These are phyloP conservation scores for Gleditsia sinensis DNA, from an alignment of 306 rosid genomes.

Conservation along the genomic window DNA sequence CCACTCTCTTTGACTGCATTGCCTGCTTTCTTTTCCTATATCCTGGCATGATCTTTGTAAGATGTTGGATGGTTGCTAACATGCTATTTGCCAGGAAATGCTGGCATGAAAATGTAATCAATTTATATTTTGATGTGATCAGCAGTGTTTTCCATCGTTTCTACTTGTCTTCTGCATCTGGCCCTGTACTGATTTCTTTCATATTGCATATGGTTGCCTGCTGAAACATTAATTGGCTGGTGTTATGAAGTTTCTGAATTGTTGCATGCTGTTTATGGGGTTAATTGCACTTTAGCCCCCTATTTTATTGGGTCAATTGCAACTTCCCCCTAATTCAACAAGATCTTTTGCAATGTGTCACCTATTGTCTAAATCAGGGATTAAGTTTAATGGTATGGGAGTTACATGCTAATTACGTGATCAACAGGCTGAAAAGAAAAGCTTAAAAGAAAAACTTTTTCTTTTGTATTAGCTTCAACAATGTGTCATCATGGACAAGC, in stretches of 20 bases:
- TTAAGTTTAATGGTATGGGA: conserved; percentile 14
- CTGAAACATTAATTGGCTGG: not conserved
- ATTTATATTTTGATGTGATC: not conserved
- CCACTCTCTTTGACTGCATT: not conserved
- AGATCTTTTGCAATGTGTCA: not conserved
- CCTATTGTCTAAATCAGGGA: not conserved
- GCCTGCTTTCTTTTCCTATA: not conserved
- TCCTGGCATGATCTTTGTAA: not conserved
- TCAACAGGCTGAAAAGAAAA: not conserved
- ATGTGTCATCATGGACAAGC: not conserved
- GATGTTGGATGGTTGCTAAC: not conserved
- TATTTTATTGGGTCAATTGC: not conserved
- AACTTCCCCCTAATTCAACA: conserved; percentile 24
- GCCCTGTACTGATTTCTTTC: not conserved
- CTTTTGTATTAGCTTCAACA: not conserved
- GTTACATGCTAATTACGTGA: not conserved
- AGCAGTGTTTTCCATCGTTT: not conserved
- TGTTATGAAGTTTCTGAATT: not conserved
- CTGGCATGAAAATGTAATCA: not conserved
- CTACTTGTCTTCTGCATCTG: too few relatives aligned
- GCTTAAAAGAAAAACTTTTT: not conserved
- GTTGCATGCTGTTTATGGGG: not conserved
- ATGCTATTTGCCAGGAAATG: too few relatives aligned
- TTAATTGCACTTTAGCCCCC: not conserved
- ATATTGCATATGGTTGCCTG: not conserved